Base-by-base conservation (phyloP, 106 monocot genomes). In the Dioscorea zingiberensis region DNA sequence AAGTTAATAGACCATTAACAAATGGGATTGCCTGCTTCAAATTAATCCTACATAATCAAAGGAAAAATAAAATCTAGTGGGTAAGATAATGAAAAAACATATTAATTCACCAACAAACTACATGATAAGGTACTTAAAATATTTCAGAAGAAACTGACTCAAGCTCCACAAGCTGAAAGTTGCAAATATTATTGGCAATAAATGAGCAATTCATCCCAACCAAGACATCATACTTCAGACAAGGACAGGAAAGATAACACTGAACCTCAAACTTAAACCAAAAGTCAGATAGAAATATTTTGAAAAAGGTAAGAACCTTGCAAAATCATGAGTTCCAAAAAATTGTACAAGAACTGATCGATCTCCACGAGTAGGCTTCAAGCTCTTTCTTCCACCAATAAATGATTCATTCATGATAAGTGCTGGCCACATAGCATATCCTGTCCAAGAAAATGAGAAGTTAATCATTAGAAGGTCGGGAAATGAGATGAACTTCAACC, bases 311-410 rank as follows among this genome's bases (percentile, higher is more conserved):
- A 18, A 25, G 3, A 60, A 98, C 97, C 97, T 93, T 80, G 97
- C 92, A 75, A 98, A 98, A 89, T 98, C 92, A 82, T 98, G 92
- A 28, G 97, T 89, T 58, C 92, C 97, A 76, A 98, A 98, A 71
- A 98, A 98, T 55, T 93, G 97, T 49, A 98, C 92, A 76, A 81
- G 62, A 77, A 98, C 68, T 26, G 80, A 81, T 74, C 77, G 79
- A 30, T 91, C 76, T 44, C 58, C 64, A 25, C 71, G 65, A 14
- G 62, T 24, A 57, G 82, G 65, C 80, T 92, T 89, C 63, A 80
- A 67, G 10, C 65, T 62, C 22, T 63, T 70, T 19, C 63, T 74
- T 58, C 74, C 77, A 48, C 71, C 62, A 74, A 84, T 19, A 73
- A 68, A 30, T 51, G 85, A 75, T 80, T 98, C 97, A 80, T 84